A percentile compares a stretch with the other conserved stretches of the same genome.
Conservation (phyloP, 169 alveolate species). For the Hepatocystis sp. region DNA sequence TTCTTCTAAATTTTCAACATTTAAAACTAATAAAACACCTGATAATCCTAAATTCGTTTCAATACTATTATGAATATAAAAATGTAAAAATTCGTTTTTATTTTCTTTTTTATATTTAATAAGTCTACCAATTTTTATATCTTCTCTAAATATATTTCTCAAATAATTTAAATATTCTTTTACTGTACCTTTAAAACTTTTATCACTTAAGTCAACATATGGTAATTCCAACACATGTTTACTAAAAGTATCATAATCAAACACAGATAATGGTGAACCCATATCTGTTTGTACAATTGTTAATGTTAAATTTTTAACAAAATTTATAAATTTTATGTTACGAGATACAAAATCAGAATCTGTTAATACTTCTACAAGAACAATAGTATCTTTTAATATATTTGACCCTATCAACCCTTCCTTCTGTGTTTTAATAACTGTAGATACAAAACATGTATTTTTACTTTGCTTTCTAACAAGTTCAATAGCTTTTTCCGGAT, state of each 20-base stretch:
- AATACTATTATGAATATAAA: slow-evolving; percentile 33
- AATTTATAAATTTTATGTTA: slow-evolving; percentile 26
- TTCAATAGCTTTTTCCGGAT: slow-evolving; percentile 54
- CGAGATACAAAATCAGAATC: slow-evolving; percentile 60
- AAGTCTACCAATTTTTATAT: slow-evolving; percentile 43
- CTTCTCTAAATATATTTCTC: slow-evolving; percentile 62
- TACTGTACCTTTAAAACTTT: slow-evolving; percentile 4
- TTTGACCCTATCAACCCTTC: slow-evolving; percentile 35
- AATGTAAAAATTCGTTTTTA: slow-evolving; percentile 51
- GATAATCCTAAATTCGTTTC: slow-evolving; percentile 33
- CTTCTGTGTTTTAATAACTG: slow-evolving; percentile 39
- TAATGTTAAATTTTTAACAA: slow-evolving; percentile 16
- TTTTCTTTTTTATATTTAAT: slow-evolving; percentile 20
- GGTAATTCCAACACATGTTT: slow-evolving; percentile 6
- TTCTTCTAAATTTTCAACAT: slow-evolving; percentile 20
- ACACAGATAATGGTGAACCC: not conserved
- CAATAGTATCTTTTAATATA: slow-evolving; percentile 15
- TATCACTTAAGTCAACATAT: slow-evolving; percentile 5
- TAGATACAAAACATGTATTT: slow-evolving; percentile 18
- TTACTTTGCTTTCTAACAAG: slow-evolving; percentile 30
- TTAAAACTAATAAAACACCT: slow-evolving; percentile 49
- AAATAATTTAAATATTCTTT: slow-evolving; percentile 46
- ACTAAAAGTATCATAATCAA: not conserved
- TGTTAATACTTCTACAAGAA: slow-evolving; percentile 30
- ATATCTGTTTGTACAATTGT: no score